Conservation (phyloP, 305 asterid genomes). For the Solanum hybrid region DNA sequence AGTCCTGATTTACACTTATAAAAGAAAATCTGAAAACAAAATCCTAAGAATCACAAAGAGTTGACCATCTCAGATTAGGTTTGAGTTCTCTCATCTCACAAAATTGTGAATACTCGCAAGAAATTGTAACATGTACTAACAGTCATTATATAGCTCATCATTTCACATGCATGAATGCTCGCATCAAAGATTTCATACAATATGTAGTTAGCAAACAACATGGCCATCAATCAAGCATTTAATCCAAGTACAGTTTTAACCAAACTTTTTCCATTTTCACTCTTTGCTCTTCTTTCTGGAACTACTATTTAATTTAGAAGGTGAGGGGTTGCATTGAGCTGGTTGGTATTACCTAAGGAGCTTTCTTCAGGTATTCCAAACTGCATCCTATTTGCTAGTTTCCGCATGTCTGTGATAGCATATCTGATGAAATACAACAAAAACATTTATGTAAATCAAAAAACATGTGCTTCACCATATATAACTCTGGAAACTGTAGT, state of each 20-base stretch:
- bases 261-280: not conserved
- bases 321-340: not conserved
- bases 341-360: constrained; percentile 56
- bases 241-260: not conserved
- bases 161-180: not conserved
- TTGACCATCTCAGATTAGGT: not conserved
- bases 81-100: not conserved
- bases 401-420: constrained; percentile 95
- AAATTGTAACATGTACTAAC: not conserved
- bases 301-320: not conserved
- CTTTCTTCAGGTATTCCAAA: constrained; percentile 96
- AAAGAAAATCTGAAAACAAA: not conserved
- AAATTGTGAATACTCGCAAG: not conserved
- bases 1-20: not conserved
- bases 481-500: not conserved
- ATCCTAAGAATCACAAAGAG: not conserved
- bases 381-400: constrained; percentile 92
- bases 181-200: not conserved
- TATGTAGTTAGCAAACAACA: not conserved
- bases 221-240: not conserved
- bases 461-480: not conserved
- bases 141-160: not conserved
- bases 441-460: not conserved
- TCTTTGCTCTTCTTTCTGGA: not conserved
- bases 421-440: constrained; percentile 38